Evolutionary conservation across 2,329 filamentous ascomycete genomes (phyloP), one percentile per base, ranked within the genome.

Genomic region (Basipetospora chlamydospora): DNA sequence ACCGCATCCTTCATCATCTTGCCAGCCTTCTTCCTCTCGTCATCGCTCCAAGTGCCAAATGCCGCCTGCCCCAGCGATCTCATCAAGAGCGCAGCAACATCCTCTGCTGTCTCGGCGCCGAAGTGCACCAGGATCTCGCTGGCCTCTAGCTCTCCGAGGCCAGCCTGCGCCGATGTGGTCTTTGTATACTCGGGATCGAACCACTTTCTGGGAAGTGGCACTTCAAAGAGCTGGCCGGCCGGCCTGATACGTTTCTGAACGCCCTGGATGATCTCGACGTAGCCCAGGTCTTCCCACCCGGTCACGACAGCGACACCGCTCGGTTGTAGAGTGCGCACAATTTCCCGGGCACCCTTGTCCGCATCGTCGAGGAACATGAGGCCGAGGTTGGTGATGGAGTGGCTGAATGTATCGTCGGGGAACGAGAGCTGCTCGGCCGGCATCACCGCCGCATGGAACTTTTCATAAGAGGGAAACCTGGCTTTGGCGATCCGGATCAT

Each of bases 361-460:
- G 51, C 49, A 33, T 43, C 41, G 1, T 37, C 22, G 18, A 51
- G 52, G 40, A 55, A 54, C 37, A 57, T 46, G 29, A 59, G 47
- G 6, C 49, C 54, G 13, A 59, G 52, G 41, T 57, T 57, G 5
- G 50, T 58, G 37, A 59, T 44, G 3, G 46, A 49, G 41, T 54
- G 49, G 0, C 49, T 51, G 45, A 59, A 59, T 20, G 42, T 44
- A 2, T 47, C 41, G 29, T 55, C 49, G 7, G 37, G 31, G 28
- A 46, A 47, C 3, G n/a, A 10, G 16, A 47, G 39, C 1, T 28
- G 6, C 28, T 47, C 44, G 31, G 42, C 46, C 2, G 31, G 26
- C 43, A 47, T 46, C 5, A 41, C 39, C 3, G 32, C 39, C 4
- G 23, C 12, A 4, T 39, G 25, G 7, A 47, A 22, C 11, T 37